Conservation (phyloP, 352 stramenopile species). For the Globisporangium camurandrum region DNA sequence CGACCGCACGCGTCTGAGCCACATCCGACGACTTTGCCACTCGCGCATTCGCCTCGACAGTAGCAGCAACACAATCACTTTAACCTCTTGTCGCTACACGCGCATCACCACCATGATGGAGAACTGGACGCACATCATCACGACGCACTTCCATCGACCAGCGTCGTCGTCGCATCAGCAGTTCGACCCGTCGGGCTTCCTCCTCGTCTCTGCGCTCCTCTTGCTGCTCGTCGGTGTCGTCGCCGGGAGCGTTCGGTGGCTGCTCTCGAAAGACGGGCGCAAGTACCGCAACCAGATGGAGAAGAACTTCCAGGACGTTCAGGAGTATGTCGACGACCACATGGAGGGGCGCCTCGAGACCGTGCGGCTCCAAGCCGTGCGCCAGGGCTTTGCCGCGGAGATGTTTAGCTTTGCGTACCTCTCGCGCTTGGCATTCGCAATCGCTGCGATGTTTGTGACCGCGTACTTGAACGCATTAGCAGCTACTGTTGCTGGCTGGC, state of each 20-base stretch:
- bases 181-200: constrained; percentile 84
- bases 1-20: too few relatives aligned
- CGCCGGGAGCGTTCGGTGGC: constrained; percentile 31
- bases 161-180: too few relatives aligned
- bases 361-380: constrained; percentile 50
- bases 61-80: background rate
- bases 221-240: constrained; percentile 64
- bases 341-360: constrained; percentile 70
- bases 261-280: constrained; percentile 29
- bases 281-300: constrained; percentile 47
- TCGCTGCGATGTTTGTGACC: constrained; percentile 68
- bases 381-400: constrained; percentile 79
- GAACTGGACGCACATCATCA: constrained; percentile 65
- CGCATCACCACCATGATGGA: constrained; percentile 24
- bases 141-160: constrained; percentile 76
- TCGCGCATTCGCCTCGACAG: background rate
- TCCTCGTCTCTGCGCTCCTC: constrained; percentile 66
- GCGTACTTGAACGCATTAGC: constrained; percentile 82
- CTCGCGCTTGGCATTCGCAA: constrained; percentile 70
- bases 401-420: constrained; percentile 86
- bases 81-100: background rate
- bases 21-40: too few relatives aligned
- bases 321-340: constrained; percentile 56
- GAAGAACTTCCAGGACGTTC: constrained; percentile 75
- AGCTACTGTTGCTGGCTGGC: constrained; percentile 74